Percentiles rank a stretch among this genome's conserved stretches.
phyloP scores from a whole-genome alignment of 1,284 basidiomycete genomes.

The Marasmius fiardii region DNA sequence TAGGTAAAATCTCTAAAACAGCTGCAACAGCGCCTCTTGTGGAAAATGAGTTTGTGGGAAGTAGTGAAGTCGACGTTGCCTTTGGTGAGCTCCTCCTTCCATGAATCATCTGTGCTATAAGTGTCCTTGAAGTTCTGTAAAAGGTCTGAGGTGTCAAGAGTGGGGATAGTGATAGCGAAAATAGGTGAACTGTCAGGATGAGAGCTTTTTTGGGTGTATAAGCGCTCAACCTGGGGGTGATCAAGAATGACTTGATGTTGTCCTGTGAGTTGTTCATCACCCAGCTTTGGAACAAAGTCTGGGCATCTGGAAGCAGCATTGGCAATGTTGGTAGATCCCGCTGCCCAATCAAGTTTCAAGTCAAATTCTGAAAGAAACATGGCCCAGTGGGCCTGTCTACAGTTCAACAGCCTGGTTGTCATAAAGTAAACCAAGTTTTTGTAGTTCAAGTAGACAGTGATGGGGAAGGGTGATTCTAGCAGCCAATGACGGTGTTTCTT shows the following conservation, averaged over 20 bases:
- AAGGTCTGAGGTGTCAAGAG: neutral
- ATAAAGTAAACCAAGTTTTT: constrained; percentile 4
- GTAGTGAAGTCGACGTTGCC: neutral
- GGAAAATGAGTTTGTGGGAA: neutral
- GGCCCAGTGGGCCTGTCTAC: constrained; percentile 32
- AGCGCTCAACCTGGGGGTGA: neutral
- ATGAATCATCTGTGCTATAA: neutral
- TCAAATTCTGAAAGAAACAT: constrained; percentile 16
- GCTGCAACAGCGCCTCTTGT: neutral
- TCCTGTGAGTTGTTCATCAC: neutral
- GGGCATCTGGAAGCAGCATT: constrained; percentile 21
- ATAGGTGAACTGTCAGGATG: neutral
- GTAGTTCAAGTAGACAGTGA: neutral
- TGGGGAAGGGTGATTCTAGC: neutral
- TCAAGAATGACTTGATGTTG: neutral
- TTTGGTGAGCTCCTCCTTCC: neutral
- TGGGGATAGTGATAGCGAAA: neutral
- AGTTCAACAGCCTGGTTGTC: constrained; percentile 22
- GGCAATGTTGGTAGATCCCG: constrained; percentile 28
- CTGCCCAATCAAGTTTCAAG: constrained; percentile 25
- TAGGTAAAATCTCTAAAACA: too few relatives aligned
- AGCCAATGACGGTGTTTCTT: neutral
- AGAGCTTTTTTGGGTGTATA: neutral
- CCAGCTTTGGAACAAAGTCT: neutral
- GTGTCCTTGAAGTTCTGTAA: neutral